Conservation (phyloP, 768 basidiomycete species). For the Mycena filopes region DNA sequence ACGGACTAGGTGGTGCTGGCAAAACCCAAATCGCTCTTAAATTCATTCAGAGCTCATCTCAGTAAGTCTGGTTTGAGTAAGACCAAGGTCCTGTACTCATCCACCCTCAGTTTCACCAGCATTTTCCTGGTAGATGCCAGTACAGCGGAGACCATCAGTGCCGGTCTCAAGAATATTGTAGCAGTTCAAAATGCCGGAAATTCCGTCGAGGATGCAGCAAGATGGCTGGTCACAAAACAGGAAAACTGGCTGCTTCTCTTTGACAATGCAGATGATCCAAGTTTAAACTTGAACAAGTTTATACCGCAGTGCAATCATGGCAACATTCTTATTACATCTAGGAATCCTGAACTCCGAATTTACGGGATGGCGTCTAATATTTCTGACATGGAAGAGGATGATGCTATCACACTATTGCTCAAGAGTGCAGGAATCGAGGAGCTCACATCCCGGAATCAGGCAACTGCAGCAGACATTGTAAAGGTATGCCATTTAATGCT, state of each 20-base stretch:
- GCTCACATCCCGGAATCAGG: background rate
- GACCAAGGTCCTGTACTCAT: too few species aligned
- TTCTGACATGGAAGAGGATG: background rate
- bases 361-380: background rate
- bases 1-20: conserved; percentile 17
- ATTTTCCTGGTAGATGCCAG: conserved; percentile 11
- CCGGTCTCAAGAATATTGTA: conserved; percentile 4
- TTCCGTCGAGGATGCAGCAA: background rate
- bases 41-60: conserved; percentile 8
- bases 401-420: conserved; percentile 10
- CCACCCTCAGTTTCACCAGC: conserved; percentile 12
- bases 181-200: background rate
- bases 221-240: background rate
- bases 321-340: conserved; percentile 22
- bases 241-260: conserved; percentile 9
- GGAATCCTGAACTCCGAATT: conserved; percentile 9
- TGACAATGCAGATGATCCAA: conserved; percentile 18
- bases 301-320: conserved; percentile 22
- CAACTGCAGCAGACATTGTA: too few species aligned
- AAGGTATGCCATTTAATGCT: too few species aligned
- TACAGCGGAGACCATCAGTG: background rate
- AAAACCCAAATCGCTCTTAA: conserved; percentile 22
- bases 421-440: background rate
- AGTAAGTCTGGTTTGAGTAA: too few species aligned
- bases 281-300: conserved; percentile 3